Evolutionary conservation across 306 rosid genomes (phyloP).

Genomic region (Rosa rugosa): DNA sequence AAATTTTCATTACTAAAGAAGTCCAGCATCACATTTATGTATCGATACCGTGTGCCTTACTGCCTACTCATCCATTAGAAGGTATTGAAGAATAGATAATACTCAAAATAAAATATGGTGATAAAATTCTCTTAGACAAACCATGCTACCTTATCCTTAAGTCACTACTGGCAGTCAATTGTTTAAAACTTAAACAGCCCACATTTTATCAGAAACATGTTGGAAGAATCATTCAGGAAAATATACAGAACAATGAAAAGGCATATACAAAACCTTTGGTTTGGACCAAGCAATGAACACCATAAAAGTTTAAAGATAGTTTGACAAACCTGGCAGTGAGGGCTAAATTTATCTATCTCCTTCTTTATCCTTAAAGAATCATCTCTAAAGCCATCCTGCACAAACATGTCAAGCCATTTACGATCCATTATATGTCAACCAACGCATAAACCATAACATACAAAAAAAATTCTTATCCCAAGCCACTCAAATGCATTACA

Average conservation of each 20-base stretch:
- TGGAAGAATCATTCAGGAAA: not conserved
- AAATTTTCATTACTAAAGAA: not conserved
- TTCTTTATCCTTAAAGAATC: constrained; percentile 71
- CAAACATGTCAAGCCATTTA: not conserved
- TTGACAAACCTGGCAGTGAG: constrained; percentile 60
- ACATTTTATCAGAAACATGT: not conserved
- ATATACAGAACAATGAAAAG: not conserved
- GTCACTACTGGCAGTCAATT: not conserved
- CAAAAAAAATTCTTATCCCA: not conserved
- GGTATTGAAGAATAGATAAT: not conserved
- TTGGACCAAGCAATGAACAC: not conserved
- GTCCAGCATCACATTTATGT: not conserved
- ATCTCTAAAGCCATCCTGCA: constrained; percentile 78
- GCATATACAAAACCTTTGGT: no score
- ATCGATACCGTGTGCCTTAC: not conserved
- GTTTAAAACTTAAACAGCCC: not conserved
- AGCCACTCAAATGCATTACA: not conserved
- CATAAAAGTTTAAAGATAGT: constrained; percentile 8
- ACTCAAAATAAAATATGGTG: not conserved
- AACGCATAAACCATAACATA: not conserved
- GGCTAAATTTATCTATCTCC: constrained; percentile 46
- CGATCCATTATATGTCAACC: not conserved
- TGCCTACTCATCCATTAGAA: not conserved
- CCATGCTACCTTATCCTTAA: not conserved
- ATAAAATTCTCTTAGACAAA: not conserved